phyloP scores from a whole-genome alignment of 129 eudicot species.

The Smallanthus sonchifolius region DNA sequence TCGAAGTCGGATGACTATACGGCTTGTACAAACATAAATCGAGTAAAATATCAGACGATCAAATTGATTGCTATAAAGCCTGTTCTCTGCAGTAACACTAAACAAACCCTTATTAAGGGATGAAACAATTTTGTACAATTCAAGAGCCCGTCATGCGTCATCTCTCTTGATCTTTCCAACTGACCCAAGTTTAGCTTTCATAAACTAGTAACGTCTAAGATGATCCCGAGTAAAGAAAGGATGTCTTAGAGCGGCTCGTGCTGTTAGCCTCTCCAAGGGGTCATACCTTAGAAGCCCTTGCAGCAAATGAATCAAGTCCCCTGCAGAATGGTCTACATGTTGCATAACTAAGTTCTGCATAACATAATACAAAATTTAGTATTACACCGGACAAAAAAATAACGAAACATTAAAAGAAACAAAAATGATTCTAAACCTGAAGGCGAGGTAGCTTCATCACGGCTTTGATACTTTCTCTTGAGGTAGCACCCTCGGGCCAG shows the following conservation, averaged over 20 bases:
- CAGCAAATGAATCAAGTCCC: conserved; percentile 68
- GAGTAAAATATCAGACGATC: not conserved
- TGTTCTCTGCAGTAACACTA: not conserved
- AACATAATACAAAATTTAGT: not conserved
- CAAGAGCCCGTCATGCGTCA: not conserved
- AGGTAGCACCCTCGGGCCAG: conserved; percentile 85
- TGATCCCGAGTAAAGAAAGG: conserved; percentile 69
- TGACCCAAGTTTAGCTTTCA: not conserved
- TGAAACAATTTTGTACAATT: not conserved
- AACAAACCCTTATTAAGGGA: not conserved
- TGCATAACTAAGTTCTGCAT: conserved; percentile 72
- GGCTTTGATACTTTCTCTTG: conserved; percentile 80
- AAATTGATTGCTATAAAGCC: not conserved
- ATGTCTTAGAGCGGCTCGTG: conserved; percentile 73
- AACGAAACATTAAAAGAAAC: not conserved
- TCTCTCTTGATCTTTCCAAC: not conserved
- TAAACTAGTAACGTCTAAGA: conserved; percentile 37
- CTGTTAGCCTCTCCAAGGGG: conserved; percentile 63
- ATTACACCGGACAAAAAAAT: not conserved
- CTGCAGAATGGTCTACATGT: conserved; percentile 51
- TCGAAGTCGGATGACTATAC: not conserved
- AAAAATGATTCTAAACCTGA: conserved; percentile 27
- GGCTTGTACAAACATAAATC: not conserved
- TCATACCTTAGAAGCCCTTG: conserved; percentile 74
- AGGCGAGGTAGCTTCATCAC: conserved; percentile 73